Percentiles rank a stretch among this genome's conserved stretches.
These are phyloP conservation scores for Magnusiomyces tetraspermus DNA, from an alignment of 1,139 yeast species.

Conservation along the genomic window DNA sequence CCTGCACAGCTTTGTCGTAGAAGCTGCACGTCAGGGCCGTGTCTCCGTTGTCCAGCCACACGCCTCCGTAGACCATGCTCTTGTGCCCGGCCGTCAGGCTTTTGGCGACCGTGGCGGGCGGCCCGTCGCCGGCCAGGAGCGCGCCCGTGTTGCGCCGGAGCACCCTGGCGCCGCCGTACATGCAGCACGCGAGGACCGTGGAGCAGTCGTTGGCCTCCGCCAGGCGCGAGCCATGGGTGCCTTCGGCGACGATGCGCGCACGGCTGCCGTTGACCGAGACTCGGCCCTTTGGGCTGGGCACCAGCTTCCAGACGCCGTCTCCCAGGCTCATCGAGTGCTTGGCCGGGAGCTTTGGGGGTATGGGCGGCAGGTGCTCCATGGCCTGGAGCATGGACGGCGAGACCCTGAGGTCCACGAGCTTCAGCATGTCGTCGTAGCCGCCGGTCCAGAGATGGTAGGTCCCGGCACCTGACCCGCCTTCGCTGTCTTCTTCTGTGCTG, in stretches of 20 bases:
- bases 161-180: constrained; percentile 90
- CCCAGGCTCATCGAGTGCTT: constrained; percentile 56
- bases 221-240: constrained; percentile 21
- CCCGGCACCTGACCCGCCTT: constrained; percentile 19
- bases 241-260: constrained; percentile 90
- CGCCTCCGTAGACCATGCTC: constrained; percentile 94
- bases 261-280: constrained; percentile 57
- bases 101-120: constrained; percentile 36
- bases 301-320: constrained; percentile 92
- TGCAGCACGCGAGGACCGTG: constrained; percentile 63
- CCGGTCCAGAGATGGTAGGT: constrained; percentile 59
- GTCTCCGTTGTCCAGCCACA: constrained; percentile 52
- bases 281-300: constrained; percentile 43
- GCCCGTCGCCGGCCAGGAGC: constrained; percentile 20
- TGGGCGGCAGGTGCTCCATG: constrained; percentile 14
- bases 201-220: constrained; percentile 5
- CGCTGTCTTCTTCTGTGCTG: constrained; percentile 11
- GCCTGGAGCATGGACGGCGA: constrained; percentile 42
- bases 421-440: constrained; percentile 75
- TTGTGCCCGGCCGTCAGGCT: constrained; percentile 65
- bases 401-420: constrained; percentile 60
- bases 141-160: constrained; percentile 31
- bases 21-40: constrained; percentile 75
- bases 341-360: constrained; percentile 12
- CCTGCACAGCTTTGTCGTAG: constrained; percentile 79